Evolutionary conservation across 2,329 filamentous ascomycete species (phyloP), one percentile per base, ranked within the genome.

Genomic region (Dothistroma pini): DNA sequence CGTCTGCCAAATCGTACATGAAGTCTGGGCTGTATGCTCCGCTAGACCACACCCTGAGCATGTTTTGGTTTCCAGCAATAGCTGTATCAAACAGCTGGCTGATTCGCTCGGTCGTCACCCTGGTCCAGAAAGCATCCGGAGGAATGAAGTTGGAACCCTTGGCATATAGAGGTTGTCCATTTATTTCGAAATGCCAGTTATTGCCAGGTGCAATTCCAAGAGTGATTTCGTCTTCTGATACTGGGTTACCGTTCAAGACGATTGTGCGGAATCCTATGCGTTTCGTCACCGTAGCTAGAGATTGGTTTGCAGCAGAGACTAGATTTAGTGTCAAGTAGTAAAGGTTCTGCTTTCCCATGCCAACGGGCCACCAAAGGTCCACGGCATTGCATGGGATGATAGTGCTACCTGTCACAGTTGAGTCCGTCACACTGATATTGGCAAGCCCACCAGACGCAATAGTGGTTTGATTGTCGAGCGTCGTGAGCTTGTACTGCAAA

Each of bases 101-200:
- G 66, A 88, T 84, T 49, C 78, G 79, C 0, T 75, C 73, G 25
- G 76, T 71, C 0, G 83, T 86, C 6, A 87, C 84, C 49, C 84
- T 77, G 0, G 85, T 80, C 84, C 84, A 87, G 70, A 88, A 87
- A 1, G 80, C 79, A 69, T 87, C 84, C 0, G 83, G 84, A 0
- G 85, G 84, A 54, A 87, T 85, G 64, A 87, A 82, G 64, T 87
- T 87, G 19, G 82, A 85, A 4, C 84, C 85, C 68, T 87, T 87
- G 2, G 83, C 84, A 66, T 86, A 88, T 65, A 88, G 85, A 12
- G 84, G 81, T 54, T 83, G 79, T 0, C 85, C 85, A 61, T 88
- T 88, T 61, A 88, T 79, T 69, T 88, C 84, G 64, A 88, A 88
- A 68, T 88, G 84, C 84, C 84, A 85, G 70, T 84, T 83, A 49